Evolutionary conservation across 139 green algal species (phyloP), one percentile per base, ranked within the genome.

Genomic region (Volvox reticuliferus): DNA sequence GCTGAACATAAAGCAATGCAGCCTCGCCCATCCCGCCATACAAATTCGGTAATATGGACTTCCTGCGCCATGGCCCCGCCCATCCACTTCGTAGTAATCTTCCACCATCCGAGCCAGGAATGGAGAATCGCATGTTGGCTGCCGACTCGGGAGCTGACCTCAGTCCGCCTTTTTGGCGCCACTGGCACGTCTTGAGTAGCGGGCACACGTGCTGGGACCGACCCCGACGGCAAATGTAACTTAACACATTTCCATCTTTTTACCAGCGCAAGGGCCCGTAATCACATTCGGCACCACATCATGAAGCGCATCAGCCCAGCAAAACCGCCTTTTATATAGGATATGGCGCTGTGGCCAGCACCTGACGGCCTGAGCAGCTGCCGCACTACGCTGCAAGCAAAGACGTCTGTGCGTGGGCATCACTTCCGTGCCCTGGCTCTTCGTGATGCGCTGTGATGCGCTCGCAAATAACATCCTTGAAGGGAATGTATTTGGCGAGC

Each of bases 331-430:
- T 80, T 33, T 26, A n/a, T n/a, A n/a, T n/a, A 82, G 19, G 68
- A 89, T 80, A 16, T 22, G 36, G 21, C 67, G 68, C 83, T 77
- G 87, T 5, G 87, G 87, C 14, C 28, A n/a, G n/a, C n/a, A n/a
- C n/a, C n/a, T n/a, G n/a, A 19, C 6, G 33, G 77, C 26, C 65
- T 35, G 61, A 91, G 79, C 79, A 88, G 30, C 44, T 88, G 68
- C 33, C 2, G 28, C 22, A 88, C 88, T 68, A 83, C 88, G 0
- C 28, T 21, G 24, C 71, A 44, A 36, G 88, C 88, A 22, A 92
- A 92, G 9, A 77, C n/a, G n/a, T 77, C 67, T 0, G n/a, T n/a
- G n/a, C n/a, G 88, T 92, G 88, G 67, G 67, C 37, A 85, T 92
- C 21, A 68, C 65, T 21, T 88, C 44, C 20, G 26, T 20, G 9